Base-by-base conservation (phyloP, 2,329 filamentous ascomycete species). In the Ceratocystis huliohia region DNA sequence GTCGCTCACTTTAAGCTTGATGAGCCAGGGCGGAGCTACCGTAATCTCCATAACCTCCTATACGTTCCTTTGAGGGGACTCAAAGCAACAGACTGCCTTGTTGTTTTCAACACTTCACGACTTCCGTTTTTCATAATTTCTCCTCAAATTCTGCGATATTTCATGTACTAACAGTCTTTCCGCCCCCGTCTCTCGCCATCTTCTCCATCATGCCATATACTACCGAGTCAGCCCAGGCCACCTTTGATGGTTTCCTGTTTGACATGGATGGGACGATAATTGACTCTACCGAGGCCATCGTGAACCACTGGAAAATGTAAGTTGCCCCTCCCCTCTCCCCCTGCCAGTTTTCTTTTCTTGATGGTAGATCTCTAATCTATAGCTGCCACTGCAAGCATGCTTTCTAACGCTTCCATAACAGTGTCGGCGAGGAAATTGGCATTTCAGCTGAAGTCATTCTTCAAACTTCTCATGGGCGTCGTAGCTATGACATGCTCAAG, bases 221-320 rank as follows among this genome's bases (percentile, higher is more conserved):
- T 53, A 75, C 78, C 37, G 77, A 79, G 22, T 75, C 81, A 7
- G 75, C 79, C 68, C 74, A 75, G 64, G 76, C 78, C 59, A 74
- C 78, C 59, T 84, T 85, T 71, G 76, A 81, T 61, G 82, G 81
- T 17, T 80, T 84, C 69, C 78, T 89, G 5, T 87, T 89, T 72
- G 88, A 91, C 73, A 89, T 90, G 86, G 88, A 91, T 73, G 89
- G 88, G 48, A 92, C 89, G 20, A 88, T 93, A 70, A 91, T 93
- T 72, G 89, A 93, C 74, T 91, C 87, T 17, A 93, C 89, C 1
- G 78, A 81, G 22, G 89, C 89, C 7, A 86, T 94, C 50, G 81
- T 85, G 64, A 90, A 90, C 76, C 86, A 91, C 74, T 94, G 89
- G 89, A 78, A 86, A 66, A 79, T 79, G 86, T 87, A 75, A 75